phyloP scores from a whole-genome alignment of 1,284 basidiomycete species.

The Bjerkandera adusta region DNA sequence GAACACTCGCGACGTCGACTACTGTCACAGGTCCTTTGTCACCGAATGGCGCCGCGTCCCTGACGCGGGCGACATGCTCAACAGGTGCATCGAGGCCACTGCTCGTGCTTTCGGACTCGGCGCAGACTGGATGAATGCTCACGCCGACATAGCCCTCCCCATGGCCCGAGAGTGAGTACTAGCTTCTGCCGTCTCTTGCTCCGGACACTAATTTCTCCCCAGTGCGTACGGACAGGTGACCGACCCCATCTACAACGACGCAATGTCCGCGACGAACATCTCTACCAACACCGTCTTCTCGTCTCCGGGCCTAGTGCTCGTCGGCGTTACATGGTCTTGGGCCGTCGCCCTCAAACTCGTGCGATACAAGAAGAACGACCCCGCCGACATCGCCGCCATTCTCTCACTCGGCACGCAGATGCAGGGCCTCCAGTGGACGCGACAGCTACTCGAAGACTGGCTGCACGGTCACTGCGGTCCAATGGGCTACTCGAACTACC shows the following conservation, averaged over 20 bases:
- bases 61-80: constrained; percentile 51
- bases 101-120: constrained; percentile 50
- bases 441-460: constrained; percentile 50
- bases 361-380: constrained; percentile 51
- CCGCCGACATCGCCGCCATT: constrained; percentile 38
- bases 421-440: constrained; percentile 52
- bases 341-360: constrained; percentile 69
- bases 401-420: constrained; percentile 49
- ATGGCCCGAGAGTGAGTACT: constrained; percentile 55
- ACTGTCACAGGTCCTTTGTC: constrained; percentile 56
- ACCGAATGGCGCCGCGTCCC: constrained; percentile 49
- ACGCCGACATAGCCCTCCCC: constrained; percentile 64
- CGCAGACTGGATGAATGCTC: constrained; percentile 71
- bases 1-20: constrained; percentile 63
- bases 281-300: constrained; percentile 54
- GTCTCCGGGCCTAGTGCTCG: constrained; percentile 48
- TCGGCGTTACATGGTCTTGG: constrained; percentile 68
- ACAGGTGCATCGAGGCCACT: constrained; percentile 53
- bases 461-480: constrained; percentile 49
- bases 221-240: constrained; percentile 41
- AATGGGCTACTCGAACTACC: constrained; percentile 53
- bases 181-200: constrained; percentile 1
- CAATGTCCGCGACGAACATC: constrained; percentile 48
- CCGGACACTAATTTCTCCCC: constrained; percentile 9
- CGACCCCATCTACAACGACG: constrained; percentile 58